Evolutionary conservation across 345 rosid species (phyloP), one percentile per base, ranked within the genome.

Genomic region (Boechera retrofracta): DNA sequence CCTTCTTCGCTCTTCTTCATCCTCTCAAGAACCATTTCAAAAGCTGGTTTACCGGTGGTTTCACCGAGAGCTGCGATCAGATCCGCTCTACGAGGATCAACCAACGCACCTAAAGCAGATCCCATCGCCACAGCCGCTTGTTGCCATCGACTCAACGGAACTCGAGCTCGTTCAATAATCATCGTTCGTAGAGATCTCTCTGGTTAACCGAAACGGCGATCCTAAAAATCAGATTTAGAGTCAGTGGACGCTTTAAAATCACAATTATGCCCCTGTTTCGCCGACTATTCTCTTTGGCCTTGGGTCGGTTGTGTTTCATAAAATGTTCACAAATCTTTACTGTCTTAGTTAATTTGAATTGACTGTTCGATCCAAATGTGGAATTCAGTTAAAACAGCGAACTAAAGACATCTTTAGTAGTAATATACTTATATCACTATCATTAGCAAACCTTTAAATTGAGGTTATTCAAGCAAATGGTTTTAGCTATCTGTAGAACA

Each of bases 51-150:
- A 2, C 97, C 92, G 0, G 92, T 89, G 35, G 94, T 89, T 77
- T 91, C 94, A 29, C 94, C 91, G 9, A 89, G 83, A 57, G 91
- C 89, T 1, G 89, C 97, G 33, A 91, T 88, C 54, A 89, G 82
- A 88, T 89, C 92, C 1, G 89, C 94, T 62, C 92, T 83, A 58
- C 89, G 81, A 28, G 94, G 92, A 74, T 89, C 80, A 1, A 88
- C 55, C 67, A 91, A 79, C 18, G 94, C 97, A 61, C 92, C 91
- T 60, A 87, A 64, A 0, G 87, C 94, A 41, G 94, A 89, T 59
- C 92, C 88, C 63, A 86, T 64, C 0, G 91, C 92, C 62, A 91
- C 91, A 0, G 89, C 91, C 10, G 87, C 94, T 82, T 84, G 88
- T 73, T 91, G 90, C 97, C 94, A 89, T 39, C 82, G 64, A 5